Evolutionary conservation across 176 grass and related monocot genomes (phyloP).

Genomic region (Oryza nivara): DNA sequence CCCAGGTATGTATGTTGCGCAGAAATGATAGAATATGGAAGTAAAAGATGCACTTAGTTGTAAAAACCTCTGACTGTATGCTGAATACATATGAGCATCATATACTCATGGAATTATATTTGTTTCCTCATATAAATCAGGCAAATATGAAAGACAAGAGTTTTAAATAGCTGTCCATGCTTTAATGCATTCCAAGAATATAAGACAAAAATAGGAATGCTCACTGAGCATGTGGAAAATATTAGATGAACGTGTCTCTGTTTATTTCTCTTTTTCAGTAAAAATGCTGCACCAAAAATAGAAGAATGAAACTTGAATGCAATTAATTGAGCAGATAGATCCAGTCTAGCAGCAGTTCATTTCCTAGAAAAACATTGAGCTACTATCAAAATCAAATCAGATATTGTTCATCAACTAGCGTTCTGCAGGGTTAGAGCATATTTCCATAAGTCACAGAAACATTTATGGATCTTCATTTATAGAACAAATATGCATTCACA

Average conservation of each 20-base stretch:
- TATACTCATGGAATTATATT: background rate
- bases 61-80: background rate
- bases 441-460: background rate
- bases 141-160: background rate
- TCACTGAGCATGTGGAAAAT: background rate
- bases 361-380: background rate
- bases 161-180: background rate
- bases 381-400: constrained; percentile 19
- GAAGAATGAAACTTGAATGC: background rate
- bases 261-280: background rate
- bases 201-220: background rate
- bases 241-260: background rate
- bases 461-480: constrained; percentile 25
- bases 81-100: background rate
- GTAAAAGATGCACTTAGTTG: background rate
- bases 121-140: background rate
- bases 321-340: background rate
- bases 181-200: constrained; percentile 20
- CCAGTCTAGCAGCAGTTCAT: background rate
- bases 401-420: background rate
- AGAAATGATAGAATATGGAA: constrained; percentile 2
- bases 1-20: background rate
- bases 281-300: background rate
- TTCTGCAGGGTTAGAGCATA: background rate
- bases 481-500: constrained; percentile 25